Percentiles rank a stretch among this genome's conserved stretches.
phyloP scores from a whole-genome alignment of 495 filamentous ascomycete genomes.

The Neurospora cerealis region DNA sequence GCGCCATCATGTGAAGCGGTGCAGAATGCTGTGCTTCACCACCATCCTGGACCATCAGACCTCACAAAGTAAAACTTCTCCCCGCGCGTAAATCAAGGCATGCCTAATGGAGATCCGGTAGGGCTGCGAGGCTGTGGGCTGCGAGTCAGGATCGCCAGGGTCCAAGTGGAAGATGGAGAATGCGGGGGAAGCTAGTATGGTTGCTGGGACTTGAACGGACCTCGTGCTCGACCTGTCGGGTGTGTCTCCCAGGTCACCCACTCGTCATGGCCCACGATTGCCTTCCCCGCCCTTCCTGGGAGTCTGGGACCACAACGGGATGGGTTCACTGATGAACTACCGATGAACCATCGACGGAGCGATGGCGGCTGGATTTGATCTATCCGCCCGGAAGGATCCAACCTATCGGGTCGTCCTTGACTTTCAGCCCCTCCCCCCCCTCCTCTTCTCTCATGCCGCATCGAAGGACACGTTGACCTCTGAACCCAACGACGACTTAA shows the following conservation, averaged over 20 bases:
- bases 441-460: not conserved
- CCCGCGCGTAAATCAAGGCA: not conserved
- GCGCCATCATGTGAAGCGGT: not conserved
- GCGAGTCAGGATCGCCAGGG: not conserved
- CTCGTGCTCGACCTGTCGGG: not conserved
- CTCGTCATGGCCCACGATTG: not conserved
- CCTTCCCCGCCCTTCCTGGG: not conserved
- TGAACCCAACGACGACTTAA: not conserved
- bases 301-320: not conserved
- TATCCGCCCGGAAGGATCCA: not conserved
- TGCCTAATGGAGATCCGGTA: not conserved
- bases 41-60: not conserved
- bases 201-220: not conserved
- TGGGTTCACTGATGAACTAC: not conserved
- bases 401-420: not conserved
- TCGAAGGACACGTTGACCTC: not conserved
- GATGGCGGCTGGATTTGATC: not conserved
- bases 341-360: not conserved
- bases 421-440: not conserved
- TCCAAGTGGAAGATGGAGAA: not conserved
- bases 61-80: not conserved
- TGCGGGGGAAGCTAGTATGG: constrained; percentile 1
- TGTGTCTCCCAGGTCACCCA: not conserved
- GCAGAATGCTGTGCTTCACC: not conserved
- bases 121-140: not conserved